Conservation (phyloP, 805 yeast species). For the Starmera dryadoides region DNA sequence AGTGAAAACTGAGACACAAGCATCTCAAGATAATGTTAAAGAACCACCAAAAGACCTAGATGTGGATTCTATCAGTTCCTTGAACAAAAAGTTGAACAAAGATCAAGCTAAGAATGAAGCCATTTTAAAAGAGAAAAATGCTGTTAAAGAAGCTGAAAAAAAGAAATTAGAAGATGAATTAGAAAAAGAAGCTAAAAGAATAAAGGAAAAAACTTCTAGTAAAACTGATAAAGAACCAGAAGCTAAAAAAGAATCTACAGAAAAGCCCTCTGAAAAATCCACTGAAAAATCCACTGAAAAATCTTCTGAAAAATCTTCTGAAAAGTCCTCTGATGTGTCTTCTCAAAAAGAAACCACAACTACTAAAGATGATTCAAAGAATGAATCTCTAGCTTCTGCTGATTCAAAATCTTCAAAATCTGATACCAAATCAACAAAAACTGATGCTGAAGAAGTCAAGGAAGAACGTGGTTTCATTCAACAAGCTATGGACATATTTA, state of each 20-base stretch:
- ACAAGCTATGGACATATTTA: slow-evolving; percentile 13
- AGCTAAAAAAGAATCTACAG: neutral
- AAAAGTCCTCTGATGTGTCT: too few species aligned
- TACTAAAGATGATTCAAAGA: too few species aligned
- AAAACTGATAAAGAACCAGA: too few species aligned
- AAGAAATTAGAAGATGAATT: too few species aligned
- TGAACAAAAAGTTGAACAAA: too few species aligned
- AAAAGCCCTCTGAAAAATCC: too few species aligned
- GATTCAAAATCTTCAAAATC: neutral
- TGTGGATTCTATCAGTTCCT: neutral
- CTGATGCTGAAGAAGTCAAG: neutral
- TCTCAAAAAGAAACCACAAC: too few species aligned
- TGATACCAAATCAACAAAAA: neutral
- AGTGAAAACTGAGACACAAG: neutral
- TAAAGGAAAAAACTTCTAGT: too few species aligned
- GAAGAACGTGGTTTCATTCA: slow-evolving; percentile 8
- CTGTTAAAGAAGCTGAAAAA: neutral
- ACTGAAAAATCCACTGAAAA: neutral
- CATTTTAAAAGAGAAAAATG: neutral
- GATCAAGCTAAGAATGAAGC: neutral
- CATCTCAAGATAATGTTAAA: too few species aligned
- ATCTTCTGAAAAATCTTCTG: too few species aligned
- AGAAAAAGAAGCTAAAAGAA: too few species aligned
- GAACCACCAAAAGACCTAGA: neutral
- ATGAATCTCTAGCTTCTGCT: too few species aligned